Conservation (phyloP, 1,139 yeast species). For the Blastobotrys indianensis region DNA sequence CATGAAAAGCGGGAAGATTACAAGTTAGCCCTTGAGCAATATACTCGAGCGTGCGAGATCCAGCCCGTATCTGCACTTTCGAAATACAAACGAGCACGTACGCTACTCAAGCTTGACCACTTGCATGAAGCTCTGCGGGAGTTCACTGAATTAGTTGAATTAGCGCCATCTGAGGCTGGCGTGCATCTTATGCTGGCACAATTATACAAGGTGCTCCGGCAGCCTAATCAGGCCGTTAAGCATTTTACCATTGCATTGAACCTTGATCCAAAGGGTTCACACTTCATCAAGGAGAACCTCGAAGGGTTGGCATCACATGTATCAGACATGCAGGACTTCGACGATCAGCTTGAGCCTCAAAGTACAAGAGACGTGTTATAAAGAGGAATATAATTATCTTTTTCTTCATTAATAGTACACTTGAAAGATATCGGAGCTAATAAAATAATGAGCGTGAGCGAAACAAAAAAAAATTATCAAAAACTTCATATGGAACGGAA, state of each 20-base stretch:
- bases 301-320: constrained; percentile 27
- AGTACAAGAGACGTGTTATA: no score
- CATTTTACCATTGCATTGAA: constrained; percentile 88
- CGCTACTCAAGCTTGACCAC: constrained; percentile 64
- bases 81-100: constrained; percentile 81
- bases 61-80: constrained; percentile 88
- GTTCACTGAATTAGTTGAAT: constrained; percentile 61
- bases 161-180: constrained; percentile 93
- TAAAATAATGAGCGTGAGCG: no score
- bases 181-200: constrained; percentile 89
- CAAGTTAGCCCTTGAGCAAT: constrained; percentile 73
- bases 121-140: constrained; percentile 67
- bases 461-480: no score
- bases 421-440: no score
- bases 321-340: no score
- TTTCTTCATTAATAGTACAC: no score
- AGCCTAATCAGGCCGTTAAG: constrained; percentile 70
- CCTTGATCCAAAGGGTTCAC: constrained; percentile 90
- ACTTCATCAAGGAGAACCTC: constrained; percentile 77
- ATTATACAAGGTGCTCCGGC: constrained; percentile 69
- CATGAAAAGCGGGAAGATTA: constrained; percentile 67
- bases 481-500: no score
- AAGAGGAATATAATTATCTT: no score
- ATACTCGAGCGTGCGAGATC: constrained; percentile 73
- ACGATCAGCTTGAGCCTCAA: no score